phyloP scores from a whole-genome alignment of 1,284 basidiomycete genomes.

The Austroboletus rostrupii region DNA sequence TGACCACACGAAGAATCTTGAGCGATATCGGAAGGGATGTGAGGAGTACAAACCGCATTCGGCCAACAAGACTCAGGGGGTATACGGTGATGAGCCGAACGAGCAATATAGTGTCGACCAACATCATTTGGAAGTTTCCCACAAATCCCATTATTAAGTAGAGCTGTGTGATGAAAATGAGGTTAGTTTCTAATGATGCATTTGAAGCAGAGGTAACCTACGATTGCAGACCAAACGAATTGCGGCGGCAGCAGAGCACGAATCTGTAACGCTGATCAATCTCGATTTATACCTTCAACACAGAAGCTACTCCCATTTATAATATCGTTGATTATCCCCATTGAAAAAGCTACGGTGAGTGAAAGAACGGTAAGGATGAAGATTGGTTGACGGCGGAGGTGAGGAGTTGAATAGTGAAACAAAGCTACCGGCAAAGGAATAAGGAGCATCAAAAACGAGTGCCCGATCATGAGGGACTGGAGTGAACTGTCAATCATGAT shows the following conservation, averaged over 20 bases:
- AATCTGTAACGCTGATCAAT: conserved; percentile 7
- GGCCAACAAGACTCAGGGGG: conserved; percentile 11
- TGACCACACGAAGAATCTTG: conserved; percentile 14
- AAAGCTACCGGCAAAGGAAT: conserved; percentile 20
- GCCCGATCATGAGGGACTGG: conserved; percentile 13
- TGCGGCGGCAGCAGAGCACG: conserved; percentile 11
- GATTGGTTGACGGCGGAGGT: conserved; percentile 19
- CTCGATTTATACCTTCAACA: background rate
- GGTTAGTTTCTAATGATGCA: background rate
- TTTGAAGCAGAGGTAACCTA: background rate
- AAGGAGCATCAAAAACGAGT: conserved; percentile 16
- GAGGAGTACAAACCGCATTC: conserved; percentile 14
- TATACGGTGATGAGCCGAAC: conserved; percentile 19
- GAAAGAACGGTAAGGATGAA: conserved; percentile 21
- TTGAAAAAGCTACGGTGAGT: conserved; percentile 8
- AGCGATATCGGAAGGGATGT: conserved; percentile 15
- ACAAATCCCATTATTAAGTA: conserved; percentile 10
- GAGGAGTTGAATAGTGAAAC: conserved; percentile 25
- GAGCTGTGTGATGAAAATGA: conserved; percentile 1
- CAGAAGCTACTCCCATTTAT: conserved; percentile 1
- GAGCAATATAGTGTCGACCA: conserved; percentile 19
- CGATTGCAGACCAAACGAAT: conserved; percentile 4
- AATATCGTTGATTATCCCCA: conserved; percentile 5
- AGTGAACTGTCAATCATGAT: background rate
- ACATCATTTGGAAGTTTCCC: conserved; percentile 12